Conservation (phyloP, 345 rosid species). For the Salix suchowensis region DNA sequence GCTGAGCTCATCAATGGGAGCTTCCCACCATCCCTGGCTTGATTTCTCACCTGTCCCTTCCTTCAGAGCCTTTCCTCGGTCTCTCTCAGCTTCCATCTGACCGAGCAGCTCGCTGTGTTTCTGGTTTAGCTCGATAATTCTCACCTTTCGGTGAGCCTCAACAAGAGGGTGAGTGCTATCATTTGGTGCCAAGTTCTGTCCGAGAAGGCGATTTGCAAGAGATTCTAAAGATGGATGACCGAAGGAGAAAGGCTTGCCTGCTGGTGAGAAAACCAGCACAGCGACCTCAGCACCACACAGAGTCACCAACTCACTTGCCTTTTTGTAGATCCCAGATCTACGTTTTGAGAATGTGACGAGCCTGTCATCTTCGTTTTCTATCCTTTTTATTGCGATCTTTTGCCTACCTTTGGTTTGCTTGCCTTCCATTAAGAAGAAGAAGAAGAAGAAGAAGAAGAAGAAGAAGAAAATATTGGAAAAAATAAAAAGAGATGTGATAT, state of each 20-base stretch:
- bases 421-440: not conserved
- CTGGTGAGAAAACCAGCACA: not conserved
- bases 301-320: conserved; percentile 31
- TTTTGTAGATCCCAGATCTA: conserved; percentile 33
- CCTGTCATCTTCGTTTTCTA: conserved; percentile 10
- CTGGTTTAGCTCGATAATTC: conserved; percentile 16
- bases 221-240: conserved; percentile 11
- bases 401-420: conserved; percentile 15
- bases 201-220: conserved; percentile 16
- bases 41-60: not conserved
- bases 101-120: not conserved
- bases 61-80: conserved; percentile 4
- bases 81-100: conserved; percentile 16
- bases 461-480: too few species aligned
- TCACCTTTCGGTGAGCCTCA: conserved; percentile 26
- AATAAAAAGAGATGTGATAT: too few species aligned
- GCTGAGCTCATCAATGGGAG: conserved; percentile 12
- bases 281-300: conserved; percentile 10
- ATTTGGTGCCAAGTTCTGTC: not conserved
- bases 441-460: not conserved
- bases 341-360: conserved; percentile 34
- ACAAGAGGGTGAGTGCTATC: conserved; percentile 14
- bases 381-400: conserved; percentile 13
- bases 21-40: conserved; percentile 21
- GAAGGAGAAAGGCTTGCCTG: conserved; percentile 13